phyloP scores from a whole-genome alignment of 192 early-diverging fungal genomes.

The Coemansia reversa region DNA sequence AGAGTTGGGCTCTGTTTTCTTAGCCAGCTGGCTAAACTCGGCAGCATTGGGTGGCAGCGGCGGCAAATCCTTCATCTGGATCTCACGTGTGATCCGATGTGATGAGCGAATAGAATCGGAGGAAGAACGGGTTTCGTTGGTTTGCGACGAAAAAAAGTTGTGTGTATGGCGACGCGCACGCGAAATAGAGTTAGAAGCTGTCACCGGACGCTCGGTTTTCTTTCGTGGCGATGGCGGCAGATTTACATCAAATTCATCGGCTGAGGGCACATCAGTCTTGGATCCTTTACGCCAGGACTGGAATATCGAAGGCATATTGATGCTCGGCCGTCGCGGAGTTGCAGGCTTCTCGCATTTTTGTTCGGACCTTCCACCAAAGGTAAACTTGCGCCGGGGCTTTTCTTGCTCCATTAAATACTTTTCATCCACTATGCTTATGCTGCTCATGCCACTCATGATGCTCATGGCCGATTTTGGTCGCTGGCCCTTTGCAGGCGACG shows the following conservation, averaged over 20 bases:
- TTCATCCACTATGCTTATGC: not conserved
- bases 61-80: conserved; percentile 53
- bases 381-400: conserved; percentile 10
- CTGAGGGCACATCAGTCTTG: conserved; percentile 3
- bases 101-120: conserved; percentile 24
- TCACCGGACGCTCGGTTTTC: conserved; percentile 1
- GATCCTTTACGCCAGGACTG: conserved; percentile 15
- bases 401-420: not conserved
- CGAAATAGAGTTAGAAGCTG: conserved; percentile 12
- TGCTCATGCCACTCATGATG: not conserved
- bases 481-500: conserved; percentile 6
- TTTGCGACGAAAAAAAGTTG: conserved; percentile 41
- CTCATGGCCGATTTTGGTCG: conserved; percentile 6
- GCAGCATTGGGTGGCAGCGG: conserved; percentile 47
- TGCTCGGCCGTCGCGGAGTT: conserved; percentile 13
- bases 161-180: conserved; percentile 46
- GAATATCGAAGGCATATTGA: conserved; percentile 13
- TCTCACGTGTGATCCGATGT: conserved; percentile 31
- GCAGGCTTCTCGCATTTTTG: not conserved
- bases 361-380: conserved; percentile 2
- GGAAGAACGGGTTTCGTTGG: conserved; percentile 21
- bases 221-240: conserved; percentile 27
- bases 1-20: not conserved
- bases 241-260: conserved; percentile 18
- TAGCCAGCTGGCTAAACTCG: conserved; percentile 19